phyloP scores from a whole-genome alignment of 2,329 filamentous ascomycete species.

The Nannizziopsis arthrosporioides region DNA sequence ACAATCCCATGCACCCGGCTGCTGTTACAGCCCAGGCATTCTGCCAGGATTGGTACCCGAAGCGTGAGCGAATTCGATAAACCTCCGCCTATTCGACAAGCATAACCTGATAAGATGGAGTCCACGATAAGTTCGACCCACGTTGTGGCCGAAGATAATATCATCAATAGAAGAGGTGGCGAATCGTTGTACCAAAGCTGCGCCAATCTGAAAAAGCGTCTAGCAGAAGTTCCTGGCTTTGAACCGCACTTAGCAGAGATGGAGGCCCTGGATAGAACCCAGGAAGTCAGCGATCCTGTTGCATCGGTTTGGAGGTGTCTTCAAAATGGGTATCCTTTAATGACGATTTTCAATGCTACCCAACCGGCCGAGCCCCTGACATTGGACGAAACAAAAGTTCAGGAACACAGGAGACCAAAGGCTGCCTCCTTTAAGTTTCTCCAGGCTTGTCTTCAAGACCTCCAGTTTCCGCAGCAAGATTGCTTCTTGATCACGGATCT shows the following conservation, averaged over 20 bases:
- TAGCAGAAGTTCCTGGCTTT: slow-evolving; percentile 75
- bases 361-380: slow-evolving; percentile 57
- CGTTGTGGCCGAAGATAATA: slow-evolving; percentile 66
- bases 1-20: not conserved
- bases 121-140: slow-evolving; percentile 25
- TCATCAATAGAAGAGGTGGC: slow-evolving; percentile 94
- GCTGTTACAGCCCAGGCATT: slow-evolving; percentile 13
- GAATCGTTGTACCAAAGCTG: slow-evolving; percentile 96
- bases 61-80: slow-evolving; percentile 1
- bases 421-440: slow-evolving; percentile 86
- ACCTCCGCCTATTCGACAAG: not conserved
- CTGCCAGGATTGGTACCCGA: slow-evolving; percentile 10
- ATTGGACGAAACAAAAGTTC: slow-evolving; percentile 51
- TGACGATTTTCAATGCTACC: slow-evolving; percentile 80
- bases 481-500: slow-evolving; percentile 88
- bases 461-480: slow-evolving; percentile 66
- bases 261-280: slow-evolving; percentile 54
- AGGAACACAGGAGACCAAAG: slow-evolving; percentile 69
- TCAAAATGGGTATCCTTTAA: slow-evolving; percentile 67
- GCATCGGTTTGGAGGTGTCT: slow-evolving; percentile 84
- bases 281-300: slow-evolving; percentile 61
- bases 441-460: slow-evolving; percentile 71
- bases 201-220: slow-evolving; percentile 66
- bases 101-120: slow-evolving; percentile 23
- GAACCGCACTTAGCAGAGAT: slow-evolving; percentile 62